Evolutionary conservation across 148 eudicot species (phyloP), one percentile per base, ranked within the genome.

Genomic region (Camellia lanceoleosa): DNA sequence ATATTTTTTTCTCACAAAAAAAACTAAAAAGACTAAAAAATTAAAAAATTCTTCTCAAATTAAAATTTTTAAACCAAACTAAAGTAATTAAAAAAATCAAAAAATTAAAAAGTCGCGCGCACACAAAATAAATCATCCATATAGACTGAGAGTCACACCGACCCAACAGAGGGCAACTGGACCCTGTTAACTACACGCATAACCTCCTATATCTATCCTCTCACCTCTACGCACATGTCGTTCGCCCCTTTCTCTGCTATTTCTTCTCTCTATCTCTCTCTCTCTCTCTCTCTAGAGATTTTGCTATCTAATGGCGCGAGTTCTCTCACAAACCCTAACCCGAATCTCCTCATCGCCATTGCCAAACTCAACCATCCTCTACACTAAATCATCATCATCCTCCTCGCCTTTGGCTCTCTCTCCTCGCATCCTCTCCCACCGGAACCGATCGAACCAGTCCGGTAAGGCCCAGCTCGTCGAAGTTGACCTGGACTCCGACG

Each of bases 401-500:
- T 38, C 78, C 2, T 71, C 78, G 0, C 49, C 74, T 70, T 61
- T 71, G 47, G 61, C 15, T 38, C 23, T 75, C n/a, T 83, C 51
- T 14, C 73, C 51, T 43, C 74, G 75, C 5, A 77, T 59, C 14
- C 71, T 80, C 0, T 41, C 87, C 46, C 87, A 54, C 58, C 76
- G 88, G 12, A 74, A 86, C 81, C 73, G 81, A 62, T 83, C 86
- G 78, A 65, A 55, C 66, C 78, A 76, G 67, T 54, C 88, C 54
- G 65, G 70, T n/a, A 86, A 80, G 79, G 79, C 88, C 10, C 89
- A 89, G 67, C 78, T 90, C 4, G 80, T 89, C 61, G 97, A 92
- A 80, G 43, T 92, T 70, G 97, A 92, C 42, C 79, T 89, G 44
- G 91, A 89, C 14, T 74, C 87, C 12, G 76, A 38, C 30, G 68